Base-by-base conservation (phyloP, 805 yeast genomes). In the Wickerhamomyces chaumierensis region DNA sequence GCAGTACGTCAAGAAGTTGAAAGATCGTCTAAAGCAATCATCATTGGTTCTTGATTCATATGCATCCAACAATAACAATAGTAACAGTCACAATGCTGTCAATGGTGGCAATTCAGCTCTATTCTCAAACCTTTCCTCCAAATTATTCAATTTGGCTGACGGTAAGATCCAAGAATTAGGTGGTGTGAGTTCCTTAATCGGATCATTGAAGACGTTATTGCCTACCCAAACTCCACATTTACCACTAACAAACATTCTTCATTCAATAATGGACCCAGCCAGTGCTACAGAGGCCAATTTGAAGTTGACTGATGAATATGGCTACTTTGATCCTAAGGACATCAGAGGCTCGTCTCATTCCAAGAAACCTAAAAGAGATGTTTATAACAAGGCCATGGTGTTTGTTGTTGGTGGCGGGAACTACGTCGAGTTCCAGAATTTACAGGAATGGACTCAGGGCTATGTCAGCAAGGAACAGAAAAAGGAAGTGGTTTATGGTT, bases 351-450 rank as follows among this genome's bases (percentile, higher is more conserved):
- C 94, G 6, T 9, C 29, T 25, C 88, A 81, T 50, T 78, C 95
- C 3, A 78, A 81, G 49, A 90, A 88, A 29, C 96, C 96, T 31
- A 81, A 77, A 57, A 75, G 95, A 53, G 83, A 80, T 48, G 65
- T 79, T 11, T 86, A 84, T 57, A 77, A 76, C 42, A 92, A 86
- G 48, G 76, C 94, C 2, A 64, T 85, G 36, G 95, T 92, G 17
- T 92, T 92, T 58, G 85, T 88, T 38, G 88, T 92, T 40, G 99
- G 98, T 19, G 98, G 98, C 28, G 97, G 97, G 36, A 88, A 85
- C 59, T 92, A 87, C 56, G 63, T 84, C 45, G 99, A 92, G 62
- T 92, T 90, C 56, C 94, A 88, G 42, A 90, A 90, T 53, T 70
- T 92, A 53, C 94, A 85, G 58, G 95, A 88, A 58, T 88, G 95